Conservation (phyloP, 2,329 filamentous ascomycete genomes). For the Sarocladium kiliense region DNA sequence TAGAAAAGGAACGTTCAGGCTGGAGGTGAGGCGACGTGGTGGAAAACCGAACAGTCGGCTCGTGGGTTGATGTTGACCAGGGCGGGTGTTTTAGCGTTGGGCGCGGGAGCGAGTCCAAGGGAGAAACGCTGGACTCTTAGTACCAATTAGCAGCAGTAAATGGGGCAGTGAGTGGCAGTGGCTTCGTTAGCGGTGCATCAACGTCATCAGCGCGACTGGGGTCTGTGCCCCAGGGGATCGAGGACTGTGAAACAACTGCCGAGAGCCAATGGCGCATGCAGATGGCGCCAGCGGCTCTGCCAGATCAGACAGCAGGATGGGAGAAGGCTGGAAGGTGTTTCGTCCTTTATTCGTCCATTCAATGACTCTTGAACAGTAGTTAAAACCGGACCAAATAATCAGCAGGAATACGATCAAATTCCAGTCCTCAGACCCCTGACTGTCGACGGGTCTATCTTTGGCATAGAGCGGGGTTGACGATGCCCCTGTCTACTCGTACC, state of each 20-base stretch:
- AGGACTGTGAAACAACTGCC: conserved; percentile 5
- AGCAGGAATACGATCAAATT: neutral
- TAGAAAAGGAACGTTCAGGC: neutral
- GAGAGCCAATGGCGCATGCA: neutral
- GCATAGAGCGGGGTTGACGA: neutral
- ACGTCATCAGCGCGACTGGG: neutral
- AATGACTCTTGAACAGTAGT: no score
- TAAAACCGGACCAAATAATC: neutral
- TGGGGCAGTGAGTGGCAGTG: neutral
- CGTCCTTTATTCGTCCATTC: no score
- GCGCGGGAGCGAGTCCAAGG: neutral
- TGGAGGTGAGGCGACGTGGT: neutral
- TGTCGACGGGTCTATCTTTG: neutral
- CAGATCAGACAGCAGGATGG: neutral
- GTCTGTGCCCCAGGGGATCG: neutral
- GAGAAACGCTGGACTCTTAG: no score
- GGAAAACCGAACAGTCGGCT: neutral
- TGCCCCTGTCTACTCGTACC: neutral
- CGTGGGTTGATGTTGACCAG: neutral
- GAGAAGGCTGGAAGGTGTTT: neutral
- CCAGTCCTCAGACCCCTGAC: neutral
- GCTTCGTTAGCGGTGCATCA: conserved; percentile 1
- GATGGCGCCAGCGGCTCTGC: no score
- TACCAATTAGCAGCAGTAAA: no score
- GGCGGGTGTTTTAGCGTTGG: conserved; percentile 5